phyloP scores from a whole-genome alignment of 2,329 filamentous ascomycete genomes.

The Cladosporium sp. region DNA sequence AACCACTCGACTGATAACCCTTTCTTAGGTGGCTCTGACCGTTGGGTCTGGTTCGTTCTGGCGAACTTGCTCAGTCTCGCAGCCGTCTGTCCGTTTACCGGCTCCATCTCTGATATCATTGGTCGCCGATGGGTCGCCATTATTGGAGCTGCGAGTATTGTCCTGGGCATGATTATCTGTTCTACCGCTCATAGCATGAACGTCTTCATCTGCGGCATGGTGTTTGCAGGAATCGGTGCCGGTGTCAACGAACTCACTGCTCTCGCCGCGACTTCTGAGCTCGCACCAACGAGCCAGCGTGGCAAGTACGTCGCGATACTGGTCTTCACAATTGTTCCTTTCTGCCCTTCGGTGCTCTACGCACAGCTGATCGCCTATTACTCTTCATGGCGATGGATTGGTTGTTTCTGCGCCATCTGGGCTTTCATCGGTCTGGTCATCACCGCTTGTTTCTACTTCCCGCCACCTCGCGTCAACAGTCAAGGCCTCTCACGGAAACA shows the following conservation, averaged over 20 bases:
- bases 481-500: constrained; percentile 40
- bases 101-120: constrained; percentile 63
- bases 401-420: constrained; percentile 55
- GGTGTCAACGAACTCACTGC: constrained; percentile 70
- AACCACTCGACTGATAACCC: background rate
- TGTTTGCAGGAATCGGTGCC: constrained; percentile 64
- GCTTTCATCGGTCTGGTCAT: constrained; percentile 52
- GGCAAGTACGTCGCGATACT: constrained; percentile 63
- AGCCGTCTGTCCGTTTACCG: constrained; percentile 64
- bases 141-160: constrained; percentile 54
- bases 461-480: constrained; percentile 48
- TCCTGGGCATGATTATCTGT: constrained; percentile 61
- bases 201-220: constrained; percentile 61
- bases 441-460: constrained; percentile 55
- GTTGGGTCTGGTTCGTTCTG: constrained; percentile 49
- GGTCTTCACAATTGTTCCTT: constrained; percentile 63
- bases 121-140: constrained; percentile 62
- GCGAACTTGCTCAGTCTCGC: constrained; percentile 58
- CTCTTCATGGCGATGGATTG: constrained; percentile 58
- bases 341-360: constrained; percentile 63
- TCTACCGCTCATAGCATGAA: constrained; percentile 61
- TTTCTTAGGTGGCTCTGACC: constrained; percentile 43
- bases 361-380: constrained; percentile 57
- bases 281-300: constrained; percentile 65
- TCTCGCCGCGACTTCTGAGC: constrained; percentile 66